Evolutionary conservation across 2,329 filamentous ascomycete genomes (phyloP), one percentile per base, ranked within the genome.

Genomic region (Apiospora marii): DNA sequence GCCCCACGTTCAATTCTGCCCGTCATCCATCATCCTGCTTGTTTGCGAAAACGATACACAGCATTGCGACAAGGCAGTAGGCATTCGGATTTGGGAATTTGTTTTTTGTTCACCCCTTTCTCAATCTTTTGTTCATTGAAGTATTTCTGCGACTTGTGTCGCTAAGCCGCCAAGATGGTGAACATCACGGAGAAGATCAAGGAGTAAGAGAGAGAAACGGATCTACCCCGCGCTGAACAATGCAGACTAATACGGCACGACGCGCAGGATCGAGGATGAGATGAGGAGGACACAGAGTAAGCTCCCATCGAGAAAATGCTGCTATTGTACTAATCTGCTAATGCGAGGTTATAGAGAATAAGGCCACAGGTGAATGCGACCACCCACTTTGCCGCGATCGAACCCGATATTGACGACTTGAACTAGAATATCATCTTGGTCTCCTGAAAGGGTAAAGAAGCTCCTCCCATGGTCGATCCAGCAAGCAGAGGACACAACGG

Each of bases 141-240:
- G 58, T 13, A 7, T 24, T 41, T 22, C 22, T 64, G 58, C 68
- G 48, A 58, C 68, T 41, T 6, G 22, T 48, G 68, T 58, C 68
- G 68, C 69, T 53, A 72, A 74, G 72, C 74, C 75, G 75, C 72
- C 84, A 89, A 85, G 80, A 99, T 99, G 96, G 96, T 98, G 84
- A 98, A 98, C 87, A 99, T 99, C 77, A 98, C 96, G 77, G 97
- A 99, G 72, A 98, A 98, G 90, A 99, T 99, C 87, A 99, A 99
- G 89, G 96, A 98, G 96, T 98, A 85, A 80, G 92, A 82, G 41
- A 37, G 30, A 14, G 53, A n/a, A n/a, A 58, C 27, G 43, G 27
- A 24, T 44, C 27, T 41, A 34, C 24, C 27, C 69, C 71, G 58
- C 75, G 78, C 81, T 41, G 58, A 64, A 37, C 27, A 22, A 22